Evolutionary conservation across 169 alveolate species (phyloP).

Genomic region (Eimeria necatrix): DNA sequence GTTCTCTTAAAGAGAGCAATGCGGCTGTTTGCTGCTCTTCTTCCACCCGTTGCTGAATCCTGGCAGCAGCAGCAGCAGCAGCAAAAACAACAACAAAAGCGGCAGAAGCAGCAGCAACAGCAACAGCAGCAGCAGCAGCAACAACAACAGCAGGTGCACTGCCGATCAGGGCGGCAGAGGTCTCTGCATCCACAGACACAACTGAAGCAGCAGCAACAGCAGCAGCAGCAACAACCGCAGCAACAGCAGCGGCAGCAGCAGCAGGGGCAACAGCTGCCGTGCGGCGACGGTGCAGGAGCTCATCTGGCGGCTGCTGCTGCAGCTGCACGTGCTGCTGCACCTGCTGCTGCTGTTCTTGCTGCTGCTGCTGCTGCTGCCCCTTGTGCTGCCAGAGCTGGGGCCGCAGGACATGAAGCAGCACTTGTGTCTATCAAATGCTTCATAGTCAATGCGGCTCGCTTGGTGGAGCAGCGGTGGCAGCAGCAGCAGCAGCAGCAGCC

Average conservation of each 20-base stretch:
- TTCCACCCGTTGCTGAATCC: not conserved
- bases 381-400: not conserved
- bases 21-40: conserved; percentile 36
- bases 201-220: not conserved
- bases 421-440: not conserved
- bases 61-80: conserved; percentile 34
- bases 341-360: conserved; percentile 51
- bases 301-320: not conserved
- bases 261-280: not conserved
- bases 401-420: conserved; percentile 29
- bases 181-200: too few species aligned
- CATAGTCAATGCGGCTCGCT: not conserved
- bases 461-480: not conserved
- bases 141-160: not conserved
- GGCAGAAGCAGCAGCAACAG: not conserved
- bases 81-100: not conserved
- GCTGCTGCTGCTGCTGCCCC: not conserved
- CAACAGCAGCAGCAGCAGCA: not conserved
- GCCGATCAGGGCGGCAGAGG: not conserved
- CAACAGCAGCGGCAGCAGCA: not conserved
- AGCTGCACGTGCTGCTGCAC: not conserved
- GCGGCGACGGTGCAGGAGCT: not conserved
- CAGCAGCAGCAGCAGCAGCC: not conserved
- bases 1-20: conserved; percentile 27
- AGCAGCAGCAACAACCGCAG: not conserved